Evolutionary conservation across 352 stramenopile species (phyloP), one percentile per base, ranked within the genome.

Genomic region (Phytophthora crassamura): DNA sequence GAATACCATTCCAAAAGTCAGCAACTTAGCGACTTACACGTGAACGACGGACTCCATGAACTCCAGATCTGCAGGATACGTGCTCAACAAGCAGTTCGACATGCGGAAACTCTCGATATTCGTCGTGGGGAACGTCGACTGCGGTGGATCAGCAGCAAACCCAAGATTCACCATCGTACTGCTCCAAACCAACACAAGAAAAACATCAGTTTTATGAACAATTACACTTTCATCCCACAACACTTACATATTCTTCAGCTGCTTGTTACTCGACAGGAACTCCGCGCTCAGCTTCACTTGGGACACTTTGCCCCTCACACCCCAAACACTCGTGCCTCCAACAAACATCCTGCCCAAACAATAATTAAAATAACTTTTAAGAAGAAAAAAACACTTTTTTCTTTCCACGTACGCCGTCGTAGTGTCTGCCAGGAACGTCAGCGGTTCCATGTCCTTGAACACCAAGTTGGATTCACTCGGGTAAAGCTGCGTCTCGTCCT

Each of bases 101-200:
- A 90, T 59, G 5, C 59, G 74, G 4, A 89, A 85, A 25, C 75
- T 78, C 51, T 80, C 56, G 34, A 79, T 22, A 47, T 69, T 80
- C 39, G 67, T 74, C 20, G 77, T 68, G 5, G 82, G 82, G 46
- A 89, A 86, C 12, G 82, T 82, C 14, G 75, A 85, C 49, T 78
- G 57, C 30, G 77, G 70, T 0, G 68, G 42, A 46, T 79, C 67
- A 32, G 69, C 34, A 11, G 75, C 67, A 20, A 90, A 70, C 32
- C 75, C 65, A 33, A 90, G 53, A 50, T 90, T 90, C 32, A 78
- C 71, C 40, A 90, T 69, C 30, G 69, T 76, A 38, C 80, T 89
- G 43, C 22, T 25, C 22, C 22, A 25, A 25, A 25, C 22, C 33
- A 49, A 33, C 1, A 67, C 50, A 66, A 42, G 47, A 56, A 39